A percentile compares a stretch with the other conserved stretches of the same genome.
Conservation (phyloP, 352 stramenopile genomes). For the Phytophthora melonis region DNA sequence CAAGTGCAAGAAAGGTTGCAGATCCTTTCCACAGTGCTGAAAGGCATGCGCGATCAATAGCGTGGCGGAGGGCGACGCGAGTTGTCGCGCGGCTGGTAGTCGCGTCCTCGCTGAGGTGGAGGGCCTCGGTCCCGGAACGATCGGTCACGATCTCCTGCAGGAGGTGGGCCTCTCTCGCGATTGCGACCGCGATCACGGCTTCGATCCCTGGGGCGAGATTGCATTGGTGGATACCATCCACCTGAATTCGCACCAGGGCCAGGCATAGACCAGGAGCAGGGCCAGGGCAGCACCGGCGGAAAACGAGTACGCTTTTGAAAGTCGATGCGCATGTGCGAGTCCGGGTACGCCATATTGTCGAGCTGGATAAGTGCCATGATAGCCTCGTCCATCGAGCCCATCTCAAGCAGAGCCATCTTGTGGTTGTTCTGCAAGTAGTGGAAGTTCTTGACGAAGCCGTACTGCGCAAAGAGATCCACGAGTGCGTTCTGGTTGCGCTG, state of each 20-base stretch:
- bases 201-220: conserved; percentile 48
- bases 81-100: conserved; percentile 42
- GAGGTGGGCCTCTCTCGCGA: conserved; percentile 36
- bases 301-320: conserved; percentile 75
- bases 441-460: conserved; percentile 80
- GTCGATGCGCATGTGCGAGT: conserved; percentile 82
- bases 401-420: conserved; percentile 85
- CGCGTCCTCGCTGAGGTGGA: conserved; percentile 39
- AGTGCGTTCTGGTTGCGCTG: conserved; percentile 72
- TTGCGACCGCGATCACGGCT: conserved; percentile 60
- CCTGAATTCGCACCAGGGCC: conserved; percentile 38
- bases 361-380: conserved; percentile 73
- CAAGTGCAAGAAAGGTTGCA: conserved; percentile 11
- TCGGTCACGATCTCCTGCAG: conserved; percentile 40
- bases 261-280: conserved; percentile 27
- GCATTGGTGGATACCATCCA: conserved; percentile 36
- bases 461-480: conserved; percentile 71
- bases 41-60: conserved; percentile 32
- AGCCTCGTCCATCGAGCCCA: conserved; percentile 79
- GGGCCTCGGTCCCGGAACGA: conserved; percentile 42
- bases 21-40: conserved; percentile 22
- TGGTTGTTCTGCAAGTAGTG: conserved; percentile 77
- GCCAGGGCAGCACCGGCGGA: conserved; percentile 11
- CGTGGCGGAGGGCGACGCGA: conserved; percentile 42
- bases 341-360: conserved; percentile 77